Evolutionary conservation across 768 basidiomycete genomes (phyloP).

Genomic region (Collybiopsis confluens): DNA sequence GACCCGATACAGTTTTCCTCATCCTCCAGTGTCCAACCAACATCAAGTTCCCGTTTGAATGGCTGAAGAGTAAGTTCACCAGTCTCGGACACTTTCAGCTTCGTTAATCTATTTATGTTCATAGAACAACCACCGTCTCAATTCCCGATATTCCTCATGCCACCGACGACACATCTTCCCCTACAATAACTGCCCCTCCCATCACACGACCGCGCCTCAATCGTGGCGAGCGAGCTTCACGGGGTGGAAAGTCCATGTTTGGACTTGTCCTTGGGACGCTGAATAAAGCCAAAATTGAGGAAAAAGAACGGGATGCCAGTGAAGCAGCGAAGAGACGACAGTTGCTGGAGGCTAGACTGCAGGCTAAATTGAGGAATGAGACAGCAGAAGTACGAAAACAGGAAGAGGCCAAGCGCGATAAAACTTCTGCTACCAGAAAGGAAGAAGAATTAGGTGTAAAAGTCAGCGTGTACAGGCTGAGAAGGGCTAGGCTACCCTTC

Average conservation of each 20-base stretch:
- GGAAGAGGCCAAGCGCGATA: slow-evolving; percentile 85
- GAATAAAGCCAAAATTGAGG: slow-evolving; percentile 84
- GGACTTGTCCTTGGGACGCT: slow-evolving; percentile 79
- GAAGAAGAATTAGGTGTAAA: slow-evolving; percentile 81
- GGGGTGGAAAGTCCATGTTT: slow-evolving; percentile 87
- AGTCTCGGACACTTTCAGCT: not conserved
- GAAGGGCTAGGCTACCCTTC: slow-evolving; percentile 65
- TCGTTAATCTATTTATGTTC: not conserved
- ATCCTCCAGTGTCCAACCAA: too few species aligned
- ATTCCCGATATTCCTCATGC: not conserved
- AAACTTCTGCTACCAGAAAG: slow-evolving; percentile 66
- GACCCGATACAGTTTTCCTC: too few species aligned
- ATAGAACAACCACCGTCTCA: not conserved
- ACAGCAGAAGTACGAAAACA: slow-evolving; percentile 81
- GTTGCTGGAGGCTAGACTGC: slow-evolving; percentile 78
- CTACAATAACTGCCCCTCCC: not conserved
- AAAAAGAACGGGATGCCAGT: slow-evolving; percentile 79
- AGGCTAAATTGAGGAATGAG: slow-evolving; percentile 79
- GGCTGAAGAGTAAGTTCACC: not conserved
- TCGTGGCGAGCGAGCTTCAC: slow-evolving; percentile 49
- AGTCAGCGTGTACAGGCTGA: slow-evolving; percentile 80
- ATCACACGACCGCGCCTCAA: not conserved
- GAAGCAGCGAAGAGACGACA: slow-evolving; percentile 86
- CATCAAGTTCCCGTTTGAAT: not conserved
- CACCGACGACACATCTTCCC: not conserved